Base-by-base conservation (phyloP, 495 filamentous ascomycete species). In the Aspergillus saccharolyticus region DNA sequence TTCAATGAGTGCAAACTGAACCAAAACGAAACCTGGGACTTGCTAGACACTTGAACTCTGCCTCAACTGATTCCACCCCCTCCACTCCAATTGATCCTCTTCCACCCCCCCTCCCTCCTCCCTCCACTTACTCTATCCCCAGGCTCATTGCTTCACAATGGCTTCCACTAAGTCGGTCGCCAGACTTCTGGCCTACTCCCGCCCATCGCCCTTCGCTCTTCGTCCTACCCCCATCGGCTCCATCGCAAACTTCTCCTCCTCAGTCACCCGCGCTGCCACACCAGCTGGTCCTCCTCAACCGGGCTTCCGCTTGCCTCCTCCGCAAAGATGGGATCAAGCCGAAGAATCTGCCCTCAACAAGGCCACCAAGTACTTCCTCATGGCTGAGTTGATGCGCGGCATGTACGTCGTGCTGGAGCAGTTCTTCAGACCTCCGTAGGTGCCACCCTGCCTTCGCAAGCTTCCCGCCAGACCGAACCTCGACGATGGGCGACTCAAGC, bases 351-450 rank as follows among this genome's bases (percentile, higher is more conserved):
- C 85, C 5, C 70, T 94, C 44, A 88, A 95, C 71, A 88, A 87
- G 74, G 85, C 89, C n/a, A 89, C 86, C 51, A 88, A 89, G 67
- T 96, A 91, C 78, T 96, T 97, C 74, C 82, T 97, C 59, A 70
- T 97, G 80, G 87, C 88, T 6, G 94, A 98, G 80, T 94, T 98
- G 85, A 74, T 89, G 69, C 84, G 94, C 65, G 94, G 94, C 71
- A 97, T 98, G 95, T 97, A 96, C 68, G 89, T 97, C 52, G 86
- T 94, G 71, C 68, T 98, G 72, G 94, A 98, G 83, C 93, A 98
- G 78, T 98, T 87, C 83, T 98, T 98, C 80, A 78, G 94, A 70
- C 89, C 94, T 70, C 94, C 94, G 89, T 96, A 75, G 84, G 90
- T 91, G 42, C 58, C 57, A 12, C 39, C 24, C 48, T 44, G 20